Conservation (phyloP, 306 rosid genomes). For the Chamaecrista fasciculata region DNA sequence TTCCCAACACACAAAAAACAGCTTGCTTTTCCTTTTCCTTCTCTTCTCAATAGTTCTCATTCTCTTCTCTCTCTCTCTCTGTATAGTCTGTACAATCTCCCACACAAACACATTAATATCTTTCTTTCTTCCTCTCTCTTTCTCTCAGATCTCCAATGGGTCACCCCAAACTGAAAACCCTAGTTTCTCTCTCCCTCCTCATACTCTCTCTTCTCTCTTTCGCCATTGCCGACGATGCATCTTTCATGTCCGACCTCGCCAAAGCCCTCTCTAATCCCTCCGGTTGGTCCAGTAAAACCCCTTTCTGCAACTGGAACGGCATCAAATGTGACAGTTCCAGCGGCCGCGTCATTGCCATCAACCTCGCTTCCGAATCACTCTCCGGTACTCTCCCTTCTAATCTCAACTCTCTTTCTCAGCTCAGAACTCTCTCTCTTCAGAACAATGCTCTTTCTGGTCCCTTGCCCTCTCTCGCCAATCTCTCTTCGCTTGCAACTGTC, state of each 20-base stretch:
- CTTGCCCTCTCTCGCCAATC: conserved; percentile 64
- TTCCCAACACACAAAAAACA: background rate
- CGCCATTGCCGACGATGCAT: conserved; percentile 56
- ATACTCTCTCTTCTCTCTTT: background rate
- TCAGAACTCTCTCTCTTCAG: conserved; percentile 53
- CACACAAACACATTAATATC: background rate
- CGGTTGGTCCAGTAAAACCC: conserved; percentile 45
- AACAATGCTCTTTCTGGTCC: conserved; percentile 52
- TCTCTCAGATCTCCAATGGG: conserved; percentile 46
- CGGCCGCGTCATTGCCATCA: conserved; percentile 52
- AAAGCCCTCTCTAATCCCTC: conserved; percentile 38
- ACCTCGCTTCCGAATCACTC: conserved; percentile 43
- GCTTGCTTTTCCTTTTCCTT: background rate
- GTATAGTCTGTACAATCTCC: background rate
- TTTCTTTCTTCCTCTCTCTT: conserved; percentile 3
- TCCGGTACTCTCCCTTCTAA: conserved; percentile 70
- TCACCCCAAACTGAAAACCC: conserved; percentile 32
- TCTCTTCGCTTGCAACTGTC: conserved; percentile 38
- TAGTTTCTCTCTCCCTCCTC: conserved; percentile 29
- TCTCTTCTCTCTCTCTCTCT: background rate
- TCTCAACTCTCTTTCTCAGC: conserved; percentile 61
- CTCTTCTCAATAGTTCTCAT: background rate
- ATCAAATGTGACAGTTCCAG: conserved; percentile 47
- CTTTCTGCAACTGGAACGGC: conserved; percentile 61
- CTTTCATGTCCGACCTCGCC: conserved; percentile 45